Conservation (phyloP, 805 yeast genomes). For the Saccharomycopsis vini region DNA sequence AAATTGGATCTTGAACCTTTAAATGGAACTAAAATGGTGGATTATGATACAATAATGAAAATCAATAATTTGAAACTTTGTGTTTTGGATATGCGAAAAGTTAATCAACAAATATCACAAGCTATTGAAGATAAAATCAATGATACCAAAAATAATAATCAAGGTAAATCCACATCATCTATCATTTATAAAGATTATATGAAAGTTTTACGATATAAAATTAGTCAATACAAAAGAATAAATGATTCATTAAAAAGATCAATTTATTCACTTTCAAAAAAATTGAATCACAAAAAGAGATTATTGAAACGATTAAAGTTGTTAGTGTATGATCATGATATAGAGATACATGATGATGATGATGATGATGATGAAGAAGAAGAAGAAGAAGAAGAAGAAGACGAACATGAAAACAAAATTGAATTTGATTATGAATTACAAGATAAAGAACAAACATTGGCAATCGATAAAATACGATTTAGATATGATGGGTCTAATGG, state of each 20-base stretch:
- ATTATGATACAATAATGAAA: slow-evolving; percentile 33
- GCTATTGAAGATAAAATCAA: not conserved
- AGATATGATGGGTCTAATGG: no score
- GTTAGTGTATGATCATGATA: not conserved
- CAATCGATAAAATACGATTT: no score
- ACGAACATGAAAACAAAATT: not conserved
- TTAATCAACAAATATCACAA: slow-evolving; percentile 9
- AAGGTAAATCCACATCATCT: not conserved
- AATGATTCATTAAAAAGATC: not conserved
- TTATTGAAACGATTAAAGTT: not conserved
- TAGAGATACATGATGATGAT: not conserved
- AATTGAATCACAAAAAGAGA: not conserved
- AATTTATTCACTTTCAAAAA: not conserved
- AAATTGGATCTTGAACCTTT: no score
- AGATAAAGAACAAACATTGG: no score
- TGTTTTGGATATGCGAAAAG: slow-evolving; percentile 24
- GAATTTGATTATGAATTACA: no score
- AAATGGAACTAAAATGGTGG: slow-evolving; percentile 23
- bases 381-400: not conserved
- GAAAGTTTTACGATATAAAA: not conserved
- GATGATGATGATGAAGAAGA: not conserved
- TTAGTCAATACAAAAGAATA: not conserved
- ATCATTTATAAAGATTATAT: not conserved
- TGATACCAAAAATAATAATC: not conserved
- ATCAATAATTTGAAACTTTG: slow-evolving; percentile 30